phyloP scores from a whole-genome alignment of 2,329 filamentous ascomycete genomes.

The Fusarium hostae region DNA sequence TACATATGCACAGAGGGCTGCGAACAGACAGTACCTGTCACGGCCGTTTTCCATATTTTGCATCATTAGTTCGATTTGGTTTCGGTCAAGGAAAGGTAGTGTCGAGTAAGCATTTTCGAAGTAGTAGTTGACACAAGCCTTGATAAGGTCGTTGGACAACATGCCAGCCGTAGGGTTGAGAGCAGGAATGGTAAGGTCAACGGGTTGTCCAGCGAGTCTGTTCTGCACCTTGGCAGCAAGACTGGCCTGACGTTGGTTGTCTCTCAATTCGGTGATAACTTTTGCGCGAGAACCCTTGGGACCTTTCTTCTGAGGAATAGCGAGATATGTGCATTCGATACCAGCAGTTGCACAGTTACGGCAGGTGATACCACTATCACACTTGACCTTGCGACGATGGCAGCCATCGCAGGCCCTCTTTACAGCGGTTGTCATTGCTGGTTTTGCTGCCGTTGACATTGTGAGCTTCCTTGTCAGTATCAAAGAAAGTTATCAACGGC shows the following conservation, averaged over 20 bases:
- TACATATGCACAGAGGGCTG: conserved; percentile 74
- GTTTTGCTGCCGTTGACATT: background rate
- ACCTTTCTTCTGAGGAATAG: conserved; percentile 80
- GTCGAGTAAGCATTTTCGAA: conserved; percentile 74
- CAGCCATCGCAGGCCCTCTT: conserved; percentile 78
- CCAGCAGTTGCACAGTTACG: conserved; percentile 75
- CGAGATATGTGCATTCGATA: conserved; percentile 78
- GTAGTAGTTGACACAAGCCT: conserved; percentile 75
- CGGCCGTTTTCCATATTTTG: conserved; percentile 70
- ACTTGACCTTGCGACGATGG: conserved; percentile 80
- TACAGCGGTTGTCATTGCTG: conserved; percentile 59
- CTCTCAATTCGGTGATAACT: conserved; percentile 78
- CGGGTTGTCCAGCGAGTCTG: conserved; percentile 63
- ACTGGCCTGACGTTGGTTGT: conserved; percentile 74
- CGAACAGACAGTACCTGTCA: conserved; percentile 72
- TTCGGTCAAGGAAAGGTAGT: conserved; percentile 70
- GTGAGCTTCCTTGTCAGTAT: background rate
- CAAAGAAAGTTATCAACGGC: conserved; percentile 15
- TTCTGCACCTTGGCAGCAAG: conserved; percentile 71
- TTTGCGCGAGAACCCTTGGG: conserved; percentile 80
- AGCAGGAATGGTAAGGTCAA: conserved; percentile 58
- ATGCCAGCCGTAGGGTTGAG: conserved; percentile 69
- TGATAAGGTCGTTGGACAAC: conserved; percentile 70
- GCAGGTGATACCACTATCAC: conserved; percentile 76
- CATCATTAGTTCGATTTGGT: conserved; percentile 67